These are phyloP conservation scores for Suhomyces tanzawaensis DNA, from an alignment of 805 yeast species.

Conservation along the genomic window DNA sequence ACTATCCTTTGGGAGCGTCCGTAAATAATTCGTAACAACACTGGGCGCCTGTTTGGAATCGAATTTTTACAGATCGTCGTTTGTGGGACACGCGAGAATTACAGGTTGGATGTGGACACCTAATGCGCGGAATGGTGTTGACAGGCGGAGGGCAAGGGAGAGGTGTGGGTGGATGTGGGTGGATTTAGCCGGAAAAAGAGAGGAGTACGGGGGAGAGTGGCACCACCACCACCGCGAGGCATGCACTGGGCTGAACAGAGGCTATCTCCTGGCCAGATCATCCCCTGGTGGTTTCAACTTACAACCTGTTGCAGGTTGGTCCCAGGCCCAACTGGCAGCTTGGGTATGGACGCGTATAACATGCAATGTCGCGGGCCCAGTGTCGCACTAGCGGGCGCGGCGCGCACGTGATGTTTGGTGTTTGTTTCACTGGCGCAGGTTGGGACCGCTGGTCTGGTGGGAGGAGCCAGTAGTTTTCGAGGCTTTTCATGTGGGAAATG, in stretches of 20 bases:
- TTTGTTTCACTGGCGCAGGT: neutral
- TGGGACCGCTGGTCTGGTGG: too few species aligned
- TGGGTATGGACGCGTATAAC: slow-evolving; percentile 4
- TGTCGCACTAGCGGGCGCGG: slow-evolving; percentile 4
- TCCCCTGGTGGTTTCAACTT: too few species aligned
- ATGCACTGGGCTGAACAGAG: too few species aligned
- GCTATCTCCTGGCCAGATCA: too few species aligned
- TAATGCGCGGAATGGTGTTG: neutral
- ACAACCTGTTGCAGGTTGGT: neutral
- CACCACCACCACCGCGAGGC: too few species aligned
- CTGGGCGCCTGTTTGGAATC: slow-evolving; percentile 6
- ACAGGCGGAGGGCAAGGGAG: neutral
- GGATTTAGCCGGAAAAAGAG: too few species aligned
- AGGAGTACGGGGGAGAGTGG: too few species aligned
- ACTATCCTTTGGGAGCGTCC: neutral
- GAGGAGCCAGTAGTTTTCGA: too few species aligned
- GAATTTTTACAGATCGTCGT: slow-evolving; percentile 7
- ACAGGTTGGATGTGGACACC: neutral
- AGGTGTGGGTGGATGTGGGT: too few species aligned
- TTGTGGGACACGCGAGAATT: slow-evolving; percentile 2
- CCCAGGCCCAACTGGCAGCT: neutral
- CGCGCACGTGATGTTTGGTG: neutral
- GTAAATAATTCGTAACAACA: slow-evolving; percentile 2
- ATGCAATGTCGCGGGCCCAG: slow-evolving; percentile 1
- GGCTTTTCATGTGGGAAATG: too few species aligned